Evolutionary conservation across 1,139 yeast species (phyloP).

Genomic region (Keqinozyma sinolaborantium): DNA sequence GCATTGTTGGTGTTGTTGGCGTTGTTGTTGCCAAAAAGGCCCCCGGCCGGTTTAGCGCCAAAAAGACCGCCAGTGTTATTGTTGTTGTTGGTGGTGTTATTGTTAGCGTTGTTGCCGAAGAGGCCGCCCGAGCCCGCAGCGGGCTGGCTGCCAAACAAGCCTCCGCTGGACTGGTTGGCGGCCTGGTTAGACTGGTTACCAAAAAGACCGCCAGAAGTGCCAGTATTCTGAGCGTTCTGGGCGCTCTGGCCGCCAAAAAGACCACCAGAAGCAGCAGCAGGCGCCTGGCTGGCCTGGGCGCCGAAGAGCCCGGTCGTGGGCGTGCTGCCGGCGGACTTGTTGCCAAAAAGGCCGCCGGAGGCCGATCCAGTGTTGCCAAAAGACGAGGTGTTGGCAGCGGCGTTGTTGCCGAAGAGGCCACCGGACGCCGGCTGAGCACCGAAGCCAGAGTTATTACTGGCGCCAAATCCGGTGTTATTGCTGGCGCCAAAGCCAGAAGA

Average conservation of each 20-base stretch:
- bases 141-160: slow-evolving; percentile 9
- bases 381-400: slow-evolving; percentile 2
- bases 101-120: slow-evolving; percentile 12
- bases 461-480: slow-evolving; percentile 6
- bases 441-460: slow-evolving; percentile 1
- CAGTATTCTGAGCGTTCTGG: slow-evolving; percentile 1
- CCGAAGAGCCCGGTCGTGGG: slow-evolving; percentile 23
- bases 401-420: slow-evolving; percentile 10
- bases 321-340: slow-evolving; percentile 8
- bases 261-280: slow-evolving; percentile 14
- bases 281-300: slow-evolving; percentile 8
- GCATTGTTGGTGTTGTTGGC: slow-evolving; percentile 16
- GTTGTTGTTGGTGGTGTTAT: slow-evolving; percentile 2
- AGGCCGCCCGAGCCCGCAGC: slow-evolving; percentile 15
- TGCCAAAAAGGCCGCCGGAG: slow-evolving; percentile 18
- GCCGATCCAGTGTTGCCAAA: slow-evolving; percentile 5
- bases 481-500: too few species aligned
- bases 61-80: slow-evolving; percentile 10
- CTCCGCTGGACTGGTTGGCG: slow-evolving; percentile 9
- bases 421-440: slow-evolving; percentile 7
- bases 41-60: slow-evolving; percentile 7
- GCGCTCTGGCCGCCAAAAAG: slow-evolving; percentile 14
- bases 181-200: slow-evolving; percentile 5
- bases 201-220: slow-evolving; percentile 4
- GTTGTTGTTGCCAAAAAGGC: slow-evolving; percentile 13